Base-by-base conservation (phyloP, 352 stramenopile species). In the Phytophthora vignae region DNA sequence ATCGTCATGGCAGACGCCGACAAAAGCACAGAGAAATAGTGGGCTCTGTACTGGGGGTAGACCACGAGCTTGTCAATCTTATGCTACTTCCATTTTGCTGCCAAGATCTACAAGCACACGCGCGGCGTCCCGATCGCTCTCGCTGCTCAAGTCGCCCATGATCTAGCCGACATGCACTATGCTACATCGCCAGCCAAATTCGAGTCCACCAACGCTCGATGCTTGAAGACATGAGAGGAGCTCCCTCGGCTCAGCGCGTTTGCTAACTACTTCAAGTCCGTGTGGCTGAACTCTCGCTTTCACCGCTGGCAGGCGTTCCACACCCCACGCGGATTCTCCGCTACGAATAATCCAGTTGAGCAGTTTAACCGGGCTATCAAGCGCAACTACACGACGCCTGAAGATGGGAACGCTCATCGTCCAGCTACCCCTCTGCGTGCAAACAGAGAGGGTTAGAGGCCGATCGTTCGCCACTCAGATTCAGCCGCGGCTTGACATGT, bases 331-430 rank as follows among this genome's bases (percentile, higher is more conserved):
- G 54, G 44, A 12, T 58, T 59, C 19, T 19, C 42, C 14, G 14
- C 42, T 1, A 64, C 54, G 3, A 69, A 64, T 10, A 64, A 64
- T 29, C 53, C 40, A 8, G 42, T 63, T 0, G 31, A 59, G 29
- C 44, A 69, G 29, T 64, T 64, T 4, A 64, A 69, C 15, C 40
- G 52, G 3, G n/a, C 33, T 12, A 54, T 58, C 22, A 67, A 59
- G 15, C 31, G 49, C 3, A 52, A 50, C 5, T 61, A 56, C 36
- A 56, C 42, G 0, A 19, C 54, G 54, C 31, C 44, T 59, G 0
- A 64, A 69, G 33, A 64, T 64, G 29, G 54, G 25, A 1, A 62
- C 29, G 1, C 42, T 69, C 4, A 56, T 63, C 12, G 42, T 25
- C 11, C 53, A 56, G 19, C 52, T 69, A 11, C 6, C 56, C 4